Conservation (phyloP, 108 stramenopile species). For the Nitzschia putrida region DNA sequence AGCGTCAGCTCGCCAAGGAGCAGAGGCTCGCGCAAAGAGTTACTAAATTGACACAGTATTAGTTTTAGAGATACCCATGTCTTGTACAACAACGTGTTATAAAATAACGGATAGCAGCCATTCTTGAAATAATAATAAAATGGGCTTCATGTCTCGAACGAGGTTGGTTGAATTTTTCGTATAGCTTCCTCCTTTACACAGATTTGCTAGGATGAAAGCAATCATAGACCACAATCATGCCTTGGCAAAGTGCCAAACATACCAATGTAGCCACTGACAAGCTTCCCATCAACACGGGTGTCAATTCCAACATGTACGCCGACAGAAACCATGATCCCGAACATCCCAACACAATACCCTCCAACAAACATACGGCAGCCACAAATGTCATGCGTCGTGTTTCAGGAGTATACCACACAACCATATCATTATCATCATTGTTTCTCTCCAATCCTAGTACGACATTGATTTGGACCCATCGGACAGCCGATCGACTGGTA, state of each 20-base stretch:
- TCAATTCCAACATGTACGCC: conserved; percentile 4
- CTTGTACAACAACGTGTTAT: too few relatives aligned
- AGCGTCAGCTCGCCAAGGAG: conserved; percentile 31
- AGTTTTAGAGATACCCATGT: not conserved
- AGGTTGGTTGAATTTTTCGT: too few relatives aligned
- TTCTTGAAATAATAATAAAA: too few relatives aligned
- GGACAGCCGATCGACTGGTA: not conserved
- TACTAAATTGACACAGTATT: conserved; percentile 22
- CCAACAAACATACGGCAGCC: conserved; percentile 12
- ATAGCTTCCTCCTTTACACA: too few relatives aligned
- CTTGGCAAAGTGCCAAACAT: conserved; percentile 21
- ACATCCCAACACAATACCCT: conserved; percentile 27
- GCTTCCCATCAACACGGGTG: conserved; percentile 6
- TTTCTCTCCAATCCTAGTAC: not conserved
- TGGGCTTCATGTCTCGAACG: too few relatives aligned
- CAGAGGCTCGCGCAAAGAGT: conserved; percentile 27
- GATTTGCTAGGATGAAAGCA: not conserved
- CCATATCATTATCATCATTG: not conserved
- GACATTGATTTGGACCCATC: not conserved
- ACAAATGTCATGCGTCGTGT: conserved; percentile 19
- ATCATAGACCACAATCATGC: conserved; percentile 28
- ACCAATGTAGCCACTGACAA: conserved; percentile 2
- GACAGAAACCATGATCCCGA: conserved; percentile 15
- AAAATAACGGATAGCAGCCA: too few relatives aligned
- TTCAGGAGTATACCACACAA: not conserved